phyloP scores from a whole-genome alignment of 805 yeast species.

The Nadsonia fulvescens region DNA sequence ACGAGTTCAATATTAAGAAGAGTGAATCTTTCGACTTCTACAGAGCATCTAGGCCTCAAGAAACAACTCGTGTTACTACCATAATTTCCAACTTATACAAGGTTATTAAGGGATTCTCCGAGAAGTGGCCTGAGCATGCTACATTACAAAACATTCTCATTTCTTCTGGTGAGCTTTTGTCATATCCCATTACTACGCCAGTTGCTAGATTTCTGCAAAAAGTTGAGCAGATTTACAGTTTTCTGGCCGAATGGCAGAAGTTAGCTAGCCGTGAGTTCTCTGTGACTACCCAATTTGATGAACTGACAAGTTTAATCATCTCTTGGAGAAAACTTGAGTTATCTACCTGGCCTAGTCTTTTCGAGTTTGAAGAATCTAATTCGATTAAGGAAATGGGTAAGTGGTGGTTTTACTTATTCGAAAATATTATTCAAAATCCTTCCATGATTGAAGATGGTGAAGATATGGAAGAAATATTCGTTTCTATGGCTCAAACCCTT shows the following conservation, averaged over 20 bases:
- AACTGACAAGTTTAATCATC: conserved; percentile 51
- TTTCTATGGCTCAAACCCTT: conserved; percentile 35
- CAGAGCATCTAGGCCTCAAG: conserved; percentile 38
- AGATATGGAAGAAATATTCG: conserved; percentile 17
- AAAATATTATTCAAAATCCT: conserved; percentile 30
- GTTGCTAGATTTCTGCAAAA: conserved; percentile 63
- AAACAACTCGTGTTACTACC: conserved; percentile 40
- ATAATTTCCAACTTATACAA: conserved; percentile 28
- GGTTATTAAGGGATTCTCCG: conserved; percentile 29
- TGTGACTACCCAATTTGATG: conserved; percentile 33
- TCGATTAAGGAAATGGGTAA: conserved; percentile 36
- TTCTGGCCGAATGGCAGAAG: conserved; percentile 82
- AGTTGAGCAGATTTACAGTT: conserved; percentile 71
- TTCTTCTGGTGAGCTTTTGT: conserved; percentile 47
- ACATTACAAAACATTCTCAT: conserved; percentile 52
- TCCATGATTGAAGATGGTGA: conserved; percentile 18
- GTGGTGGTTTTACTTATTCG: conserved; percentile 89
- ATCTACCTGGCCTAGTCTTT: conserved; percentile 65
- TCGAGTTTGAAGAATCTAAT: conserved; percentile 40
- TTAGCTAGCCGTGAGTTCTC: conserved; percentile 71
- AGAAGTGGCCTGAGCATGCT: conserved; percentile 90
- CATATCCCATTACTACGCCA: conserved; percentile 48
- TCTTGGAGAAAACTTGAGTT: conserved; percentile 85
- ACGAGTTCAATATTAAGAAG: too few species aligned
- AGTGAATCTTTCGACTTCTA: conserved; percentile 54